Base-by-base conservation (phyloP, 768 basidiomycete genomes). In the Russula griseocarnosa region DNA sequence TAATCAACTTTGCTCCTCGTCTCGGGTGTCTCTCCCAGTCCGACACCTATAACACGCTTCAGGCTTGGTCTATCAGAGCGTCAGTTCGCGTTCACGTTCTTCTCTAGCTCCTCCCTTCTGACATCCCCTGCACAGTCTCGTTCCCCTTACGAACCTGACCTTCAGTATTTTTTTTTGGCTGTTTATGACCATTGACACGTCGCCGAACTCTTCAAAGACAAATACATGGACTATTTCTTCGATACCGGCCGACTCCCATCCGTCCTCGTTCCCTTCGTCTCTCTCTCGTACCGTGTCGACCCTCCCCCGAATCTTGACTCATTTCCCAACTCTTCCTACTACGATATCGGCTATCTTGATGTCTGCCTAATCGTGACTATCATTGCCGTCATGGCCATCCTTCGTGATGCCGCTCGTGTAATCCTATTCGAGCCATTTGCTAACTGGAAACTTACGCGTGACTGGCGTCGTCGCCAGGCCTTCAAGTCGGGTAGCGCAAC, bases 351-450 rank as follows among this genome's bases (percentile, higher is more conserved):
- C n/a, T 76, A 77, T 32, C 79, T 83, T 63, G 97, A 99, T 73
- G 74, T 82, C n/a, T 93, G 86, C 71, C 72, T 96, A 70, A 80
- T 94, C 62, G 75, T 94, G 60, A 82, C 86, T n/a, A 89, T 84
- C 74, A 91, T 97, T 62, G 83, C 88, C 16, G 77, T 87, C 68
- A 94, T 97, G 85, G 92, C 92, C n/a, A 69, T 94, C 58, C 74
- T 93, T 30, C 85, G 97, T 66, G 95, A 96, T 77, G 75, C 83
- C 36, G 74, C 85, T 46, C 86, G 97, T 70, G 74, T 94, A 24
- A 80, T 78, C 67, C 69, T 94, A 38, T 83, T 93, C 66, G 87
- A 88, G 71, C 92, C 94, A 11, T 84, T 97, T 60, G 94, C 91
- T 20, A 78, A 80, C 44, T 87, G 85, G 83, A 88, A 87, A 67